These are phyloP conservation scores for Phytophthora lateralis DNA, from an alignment of 352 stramenopile species.

Conservation along the genomic window DNA sequence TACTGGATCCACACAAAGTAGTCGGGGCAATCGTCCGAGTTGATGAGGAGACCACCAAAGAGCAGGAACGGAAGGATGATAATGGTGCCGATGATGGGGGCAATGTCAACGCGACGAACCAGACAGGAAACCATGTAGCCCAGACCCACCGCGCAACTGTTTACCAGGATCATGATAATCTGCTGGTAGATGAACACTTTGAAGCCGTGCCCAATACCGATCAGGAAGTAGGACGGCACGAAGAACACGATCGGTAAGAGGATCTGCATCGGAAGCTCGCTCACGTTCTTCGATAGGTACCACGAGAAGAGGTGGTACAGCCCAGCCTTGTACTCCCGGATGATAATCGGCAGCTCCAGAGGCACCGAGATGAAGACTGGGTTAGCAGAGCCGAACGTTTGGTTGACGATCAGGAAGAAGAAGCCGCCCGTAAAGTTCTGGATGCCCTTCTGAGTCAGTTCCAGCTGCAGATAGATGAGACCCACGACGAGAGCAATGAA, in stretches of 20 bases:
- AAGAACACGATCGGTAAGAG: slow-evolving; percentile 39
- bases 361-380: slow-evolving; percentile 38
- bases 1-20: slow-evolving; percentile 50
- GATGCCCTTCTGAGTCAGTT: slow-evolving; percentile 29
- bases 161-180: slow-evolving; percentile 39
- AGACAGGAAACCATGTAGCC: slow-evolving; percentile 51
- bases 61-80: slow-evolving; percentile 43
- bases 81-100: slow-evolving; percentile 37
- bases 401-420: slow-evolving; percentile 45
- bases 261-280: slow-evolving; percentile 39
- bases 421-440: slow-evolving; percentile 39
- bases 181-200: slow-evolving; percentile 32
- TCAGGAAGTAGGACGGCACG: slow-evolving; percentile 36
- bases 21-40: slow-evolving; percentile 35
- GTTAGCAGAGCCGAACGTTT: slow-evolving; percentile 41
- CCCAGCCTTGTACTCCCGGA: slow-evolving; percentile 35
- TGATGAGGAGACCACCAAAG: slow-evolving; percentile 47
- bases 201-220: slow-evolving; percentile 35
- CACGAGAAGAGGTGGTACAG: slow-evolving; percentile 37
- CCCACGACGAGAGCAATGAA: slow-evolving; percentile 37
- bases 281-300: slow-evolving; percentile 48
- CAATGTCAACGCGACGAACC: slow-evolving; percentile 29
- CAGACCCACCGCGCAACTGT: slow-evolving; percentile 33
- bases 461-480: slow-evolving; percentile 40
- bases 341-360: slow-evolving; percentile 37